phyloP scores from a whole-genome alignment of 2,329 filamentous ascomycete genomes.

The Aspergillus transmontanensis region DNA sequence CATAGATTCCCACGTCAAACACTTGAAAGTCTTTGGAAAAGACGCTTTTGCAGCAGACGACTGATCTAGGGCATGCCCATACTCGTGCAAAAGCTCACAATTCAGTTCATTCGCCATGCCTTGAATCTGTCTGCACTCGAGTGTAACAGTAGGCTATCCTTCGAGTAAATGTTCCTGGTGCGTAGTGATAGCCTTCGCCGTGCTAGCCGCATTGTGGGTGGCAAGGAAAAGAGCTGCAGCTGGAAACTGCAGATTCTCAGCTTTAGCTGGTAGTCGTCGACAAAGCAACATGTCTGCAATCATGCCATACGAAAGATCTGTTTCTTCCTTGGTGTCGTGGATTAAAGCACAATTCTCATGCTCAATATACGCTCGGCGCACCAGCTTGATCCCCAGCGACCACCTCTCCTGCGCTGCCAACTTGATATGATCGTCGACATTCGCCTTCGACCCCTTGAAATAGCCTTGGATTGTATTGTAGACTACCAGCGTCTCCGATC shows the following conservation, averaged over 20 bases:
- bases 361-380: not conserved
- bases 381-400: not conserved
- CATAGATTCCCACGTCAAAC: constrained; percentile 56
- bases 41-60: constrained; percentile 16
- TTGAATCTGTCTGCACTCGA: constrained; percentile 74
- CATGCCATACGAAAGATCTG: not conserved
- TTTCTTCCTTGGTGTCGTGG: not conserved
- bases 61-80: constrained; percentile 12
- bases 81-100: constrained; percentile 47
- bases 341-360: not conserved
- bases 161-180: not conserved
- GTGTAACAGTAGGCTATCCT: constrained; percentile 33
- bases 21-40: constrained; percentile 53
- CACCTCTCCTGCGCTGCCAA: not conserved
- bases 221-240: not conserved
- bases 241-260: not conserved
- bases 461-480: constrained; percentile 52
- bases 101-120: constrained; percentile 91
- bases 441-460: constrained; percentile 44
- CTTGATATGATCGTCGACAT: constrained; percentile 37
- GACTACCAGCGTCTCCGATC: constrained; percentile 30
- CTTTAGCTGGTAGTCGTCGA: not conserved
- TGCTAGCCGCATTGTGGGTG: not conserved
- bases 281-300: not conserved
- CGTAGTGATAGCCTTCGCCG: not conserved